phyloP scores from a whole-genome alignment of 2,329 filamentous ascomycete genomes.

The Apiospora marii region DNA sequence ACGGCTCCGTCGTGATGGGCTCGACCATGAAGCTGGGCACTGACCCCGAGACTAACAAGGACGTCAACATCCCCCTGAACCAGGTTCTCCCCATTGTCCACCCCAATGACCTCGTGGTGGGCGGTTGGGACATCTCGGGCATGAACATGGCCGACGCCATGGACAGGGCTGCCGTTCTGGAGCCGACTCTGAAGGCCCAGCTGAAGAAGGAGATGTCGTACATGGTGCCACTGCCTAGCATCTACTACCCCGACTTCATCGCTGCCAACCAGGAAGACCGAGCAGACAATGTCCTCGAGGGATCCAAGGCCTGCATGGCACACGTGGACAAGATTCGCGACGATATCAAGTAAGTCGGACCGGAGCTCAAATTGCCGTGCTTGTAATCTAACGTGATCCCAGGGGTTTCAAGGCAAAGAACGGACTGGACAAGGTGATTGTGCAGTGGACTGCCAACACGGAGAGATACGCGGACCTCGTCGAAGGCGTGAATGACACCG shows the following conservation, averaged over 20 bases:
- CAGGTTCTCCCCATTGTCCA: slow-evolving; percentile 95
- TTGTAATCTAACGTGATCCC: slow-evolving; percentile 24
- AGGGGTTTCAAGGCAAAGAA: slow-evolving; percentile 90
- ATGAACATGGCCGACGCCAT: slow-evolving; percentile 90
- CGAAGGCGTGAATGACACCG: slow-evolving; percentile 92
- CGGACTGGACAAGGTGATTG: slow-evolving; percentile 90
- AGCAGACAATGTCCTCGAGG: slow-evolving; percentile 88
- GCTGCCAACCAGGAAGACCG: slow-evolving; percentile 97
- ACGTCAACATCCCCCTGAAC: slow-evolving; percentile 97
- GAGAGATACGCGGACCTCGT: slow-evolving; percentile 94
- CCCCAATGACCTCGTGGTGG: slow-evolving; percentile 92
- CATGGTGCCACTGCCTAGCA: slow-evolving; percentile 88
- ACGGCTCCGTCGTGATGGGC: slow-evolving; percentile 95
- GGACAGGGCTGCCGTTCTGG: slow-evolving; percentile 94
- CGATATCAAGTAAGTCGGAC: slow-evolving; percentile 79
- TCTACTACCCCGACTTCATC: slow-evolving; percentile 99
- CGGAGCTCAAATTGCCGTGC: background rate
- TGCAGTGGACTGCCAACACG: slow-evolving; percentile 99
- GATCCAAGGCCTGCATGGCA: slow-evolving; percentile 81
- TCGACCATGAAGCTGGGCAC: slow-evolving; percentile 97
- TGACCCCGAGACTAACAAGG: slow-evolving; percentile 81
- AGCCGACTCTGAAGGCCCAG: slow-evolving; percentile 89
- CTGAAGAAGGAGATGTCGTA: slow-evolving; percentile 92
- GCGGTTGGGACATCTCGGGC: slow-evolving; percentile 93
- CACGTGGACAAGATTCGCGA: slow-evolving; percentile 93